Conservation (phyloP, 2,329 filamentous ascomycete species). For the Alternaria sp. region DNA sequence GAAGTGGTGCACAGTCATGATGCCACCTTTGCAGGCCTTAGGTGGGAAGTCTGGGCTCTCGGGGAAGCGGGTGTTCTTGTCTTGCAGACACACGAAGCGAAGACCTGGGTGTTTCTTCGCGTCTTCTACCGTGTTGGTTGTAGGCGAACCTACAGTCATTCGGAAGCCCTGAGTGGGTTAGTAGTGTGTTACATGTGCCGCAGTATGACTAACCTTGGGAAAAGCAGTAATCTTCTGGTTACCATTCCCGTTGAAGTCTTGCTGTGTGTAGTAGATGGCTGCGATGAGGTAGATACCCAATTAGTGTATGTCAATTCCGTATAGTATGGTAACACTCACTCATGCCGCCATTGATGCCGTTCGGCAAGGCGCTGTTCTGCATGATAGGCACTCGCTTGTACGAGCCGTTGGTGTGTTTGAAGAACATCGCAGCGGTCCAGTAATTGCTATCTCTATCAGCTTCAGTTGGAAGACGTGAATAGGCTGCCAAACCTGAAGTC, state of each 20-base stretch:
- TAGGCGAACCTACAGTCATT: conserved; percentile 43
- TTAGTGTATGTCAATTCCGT: not conserved
- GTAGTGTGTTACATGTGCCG: no score
- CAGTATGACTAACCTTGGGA: conserved; percentile 25
- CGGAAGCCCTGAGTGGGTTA: conserved; percentile 32
- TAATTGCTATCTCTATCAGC: conserved; percentile 24
- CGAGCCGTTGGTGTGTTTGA: conserved; percentile 34
- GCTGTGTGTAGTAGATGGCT: conserved; percentile 40
- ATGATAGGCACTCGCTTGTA: conserved; percentile 34
- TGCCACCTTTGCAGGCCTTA: conserved; percentile 7
- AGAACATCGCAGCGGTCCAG: conserved; percentile 42
- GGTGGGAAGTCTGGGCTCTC: conserved; percentile 12
- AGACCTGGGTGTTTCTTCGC: conserved; percentile 5
- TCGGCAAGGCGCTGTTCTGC: conserved; percentile 18
- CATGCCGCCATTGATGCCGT: conserved; percentile 41
- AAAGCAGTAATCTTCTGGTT: conserved; percentile 33
- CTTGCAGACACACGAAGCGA: conserved; percentile 14
- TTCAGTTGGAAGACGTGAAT: not conserved
- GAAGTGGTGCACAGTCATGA: conserved; percentile 28
- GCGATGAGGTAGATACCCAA: not conserved
- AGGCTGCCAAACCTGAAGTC: conserved; percentile 18
- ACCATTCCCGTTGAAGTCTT: conserved; percentile 43
- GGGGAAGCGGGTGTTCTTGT: conserved; percentile 30
- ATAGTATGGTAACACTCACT: not conserved
- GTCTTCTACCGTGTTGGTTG: conserved; percentile 16